Evolutionary conservation across 495 filamentous ascomycete species (phyloP).

Genomic region (Glonium stellatum): DNA sequence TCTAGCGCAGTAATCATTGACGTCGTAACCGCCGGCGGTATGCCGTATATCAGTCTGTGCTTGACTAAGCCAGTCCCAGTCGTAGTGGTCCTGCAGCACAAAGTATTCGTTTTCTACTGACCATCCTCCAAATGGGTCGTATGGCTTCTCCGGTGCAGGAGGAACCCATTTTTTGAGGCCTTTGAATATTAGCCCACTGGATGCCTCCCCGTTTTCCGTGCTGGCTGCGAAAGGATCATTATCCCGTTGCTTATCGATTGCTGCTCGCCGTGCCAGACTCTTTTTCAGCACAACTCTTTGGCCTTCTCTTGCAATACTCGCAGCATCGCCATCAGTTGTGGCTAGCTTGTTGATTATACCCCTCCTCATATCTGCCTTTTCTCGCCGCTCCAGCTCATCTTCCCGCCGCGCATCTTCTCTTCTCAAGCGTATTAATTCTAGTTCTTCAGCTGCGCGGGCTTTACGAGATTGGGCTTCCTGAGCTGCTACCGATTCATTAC

Average conservation of each 20-base stretch:
- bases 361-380: conserved; percentile 52
- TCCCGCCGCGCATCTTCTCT: conserved; percentile 48
- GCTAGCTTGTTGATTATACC: conserved; percentile 52
- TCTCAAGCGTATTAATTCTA: conserved; percentile 54
- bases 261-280: conserved; percentile 36
- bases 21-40: conserved; percentile 74
- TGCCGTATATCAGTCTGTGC: conserved; percentile 53
- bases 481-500: conserved; percentile 36
- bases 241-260: conserved; percentile 30
- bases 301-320: conserved; percentile 46
- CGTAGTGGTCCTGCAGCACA: conserved; percentile 58
- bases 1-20: conserved; percentile 70
- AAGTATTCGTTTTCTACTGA: conserved; percentile 63
- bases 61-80: conserved; percentile 54
- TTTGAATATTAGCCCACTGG: conserved; percentile 51
- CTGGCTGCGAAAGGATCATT: conserved; percentile 25
- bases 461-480: conserved; percentile 49
- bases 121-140: conserved; percentile 81
- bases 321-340: conserved; percentile 42
- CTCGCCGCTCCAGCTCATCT: conserved; percentile 53
- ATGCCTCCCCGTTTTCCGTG: conserved; percentile 30
- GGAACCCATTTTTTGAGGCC: conserved; percentile 63
- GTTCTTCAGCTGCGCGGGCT: conserved; percentile 60
- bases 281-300: conserved; percentile 66
- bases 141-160: conserved; percentile 62